phyloP scores from a whole-genome alignment of 1,284 basidiomycete genomes.

The Ustilago shanxiensis region DNA sequence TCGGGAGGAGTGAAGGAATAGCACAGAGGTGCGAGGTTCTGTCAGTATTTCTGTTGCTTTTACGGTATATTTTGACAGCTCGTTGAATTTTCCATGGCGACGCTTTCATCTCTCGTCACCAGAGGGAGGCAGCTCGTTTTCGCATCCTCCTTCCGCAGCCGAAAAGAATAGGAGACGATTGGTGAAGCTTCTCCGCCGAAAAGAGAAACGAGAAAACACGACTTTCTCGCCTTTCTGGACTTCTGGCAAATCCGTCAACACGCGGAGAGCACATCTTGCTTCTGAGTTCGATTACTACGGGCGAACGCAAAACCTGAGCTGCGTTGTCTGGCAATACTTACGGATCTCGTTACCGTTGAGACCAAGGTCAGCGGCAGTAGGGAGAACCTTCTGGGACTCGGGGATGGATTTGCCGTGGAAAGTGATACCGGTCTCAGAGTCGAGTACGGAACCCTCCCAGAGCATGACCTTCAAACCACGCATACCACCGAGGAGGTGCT shows the following conservation, averaged over 20 bases:
- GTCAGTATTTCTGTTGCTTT: background rate
- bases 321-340: conserved; percentile 34
- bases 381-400: conserved; percentile 68
- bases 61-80: background rate
- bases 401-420: conserved; percentile 70
- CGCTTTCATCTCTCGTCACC: background rate
- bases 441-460: conserved; percentile 70
- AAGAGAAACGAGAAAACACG: background rate
- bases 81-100: background rate
- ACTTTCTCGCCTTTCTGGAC: conserved; percentile 1
- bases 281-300: no score
- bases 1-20: background rate
- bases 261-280: background rate
- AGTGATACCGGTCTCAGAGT: conserved; percentile 68
- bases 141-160: no score
- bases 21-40: background rate
- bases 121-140: no score
- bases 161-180: background rate
- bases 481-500: conserved; percentile 69
- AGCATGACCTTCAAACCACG: conserved; percentile 70
- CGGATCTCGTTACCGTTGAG: conserved; percentile 68
- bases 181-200: background rate
- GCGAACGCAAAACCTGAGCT: no score
- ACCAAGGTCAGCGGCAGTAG: conserved; percentile 65
- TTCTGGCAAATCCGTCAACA: background rate